Evolutionary conservation across 2,329 filamentous ascomycete species (phyloP), one percentile per base, ranked within the genome.

Genomic region (Talaromyces pinophilus): DNA sequence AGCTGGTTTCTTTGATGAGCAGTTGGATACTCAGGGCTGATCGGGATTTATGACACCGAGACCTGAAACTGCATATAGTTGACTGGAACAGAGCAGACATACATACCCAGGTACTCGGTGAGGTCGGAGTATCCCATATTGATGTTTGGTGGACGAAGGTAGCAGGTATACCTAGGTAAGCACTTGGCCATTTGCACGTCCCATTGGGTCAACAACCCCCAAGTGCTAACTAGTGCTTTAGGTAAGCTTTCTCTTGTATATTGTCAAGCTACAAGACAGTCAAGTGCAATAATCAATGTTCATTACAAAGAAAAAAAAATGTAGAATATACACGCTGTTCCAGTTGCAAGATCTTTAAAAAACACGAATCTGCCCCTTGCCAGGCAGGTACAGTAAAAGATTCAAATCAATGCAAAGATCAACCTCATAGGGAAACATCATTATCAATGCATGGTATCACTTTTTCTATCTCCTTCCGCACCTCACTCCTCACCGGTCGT

Each of bases 381-480:
- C 44, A 63, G 60, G 52, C 65, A 63, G 61, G 65, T 54, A 67
- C 46, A 57, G 44, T 42, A 57, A 66, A 52, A 61, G 63, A 54
- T 48, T 61, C 46, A 66, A 60, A 52, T 61, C 48, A 66, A 44
- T 59, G 65, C 54, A 63, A 63, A 59, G 52, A 35, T 61, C 48
- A 46, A 57, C 64, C 61, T 59, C 52, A 59, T 19, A 40, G 19
- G 22, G 42, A 33, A 38, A 57, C 52, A 55, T 67, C 64, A 66
- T 57, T 66, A 67, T 67, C 65, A 67, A 59, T 67, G 65, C 65
- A 67, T 67, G 65, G 65, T 67, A 67, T 67, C 65, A 61, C 50
- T 64, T 64, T 63, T 64, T 62, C 48, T 64, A 59, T 62, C 48
- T 42, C 60, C 60, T 52, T 28, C 15, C 48, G 5, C 38, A 28